Base-by-base conservation (phyloP, 768 basidiomycete genomes). In the Trametes cubensis region DNA sequence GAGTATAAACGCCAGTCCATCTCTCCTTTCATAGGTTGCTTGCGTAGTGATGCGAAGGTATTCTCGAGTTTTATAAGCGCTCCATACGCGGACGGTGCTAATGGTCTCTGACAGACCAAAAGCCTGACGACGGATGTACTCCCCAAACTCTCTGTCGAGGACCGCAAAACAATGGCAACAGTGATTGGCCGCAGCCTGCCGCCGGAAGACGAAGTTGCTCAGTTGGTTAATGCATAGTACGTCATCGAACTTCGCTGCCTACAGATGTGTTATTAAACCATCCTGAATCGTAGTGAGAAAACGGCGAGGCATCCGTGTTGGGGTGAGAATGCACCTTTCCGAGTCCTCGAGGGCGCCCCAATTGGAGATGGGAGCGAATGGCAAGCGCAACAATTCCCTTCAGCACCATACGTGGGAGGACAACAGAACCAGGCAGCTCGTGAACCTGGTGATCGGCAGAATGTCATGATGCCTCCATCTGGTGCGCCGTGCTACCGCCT, bases 21-120 rank as follows among this genome's bases (percentile, higher is more conserved):
- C 5, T 88, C 89, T 3, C 76, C 79, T 13, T 93, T 93, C 68
- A 70, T 94, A 13, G 72, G 74, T 0, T 69, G 69, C 0, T 77
- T 84, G 5, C 67, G 77, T 42, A 73, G 75, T 52, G 74, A 79
- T 21, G 71, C 80, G 61, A 70, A 77, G 30, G 86, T 85, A 66
- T 58, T 78, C 47, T 30, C 28, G 13, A 25, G 13, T 30, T n/a
- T 61, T 25, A 76, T 79, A 63, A 30, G 20, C 10, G 21, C 15
- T 66, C n/a, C n/a, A 21, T 4, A 7, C 20, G 6, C 8, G 26
- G n/a, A 30, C 23, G 39, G 6, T 40, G 14, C 28, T 46, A 18
- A 40, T 20, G 8, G n/a, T 34, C 44, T 25, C 13, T 28, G 44
- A 6, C 26, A 55, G 45, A 50, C 17, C 8, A 61, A 75, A 72